Evolutionary conservation across 257 asterid genomes (phyloP).

Genomic region (Salvia rosmarinus): DNA sequence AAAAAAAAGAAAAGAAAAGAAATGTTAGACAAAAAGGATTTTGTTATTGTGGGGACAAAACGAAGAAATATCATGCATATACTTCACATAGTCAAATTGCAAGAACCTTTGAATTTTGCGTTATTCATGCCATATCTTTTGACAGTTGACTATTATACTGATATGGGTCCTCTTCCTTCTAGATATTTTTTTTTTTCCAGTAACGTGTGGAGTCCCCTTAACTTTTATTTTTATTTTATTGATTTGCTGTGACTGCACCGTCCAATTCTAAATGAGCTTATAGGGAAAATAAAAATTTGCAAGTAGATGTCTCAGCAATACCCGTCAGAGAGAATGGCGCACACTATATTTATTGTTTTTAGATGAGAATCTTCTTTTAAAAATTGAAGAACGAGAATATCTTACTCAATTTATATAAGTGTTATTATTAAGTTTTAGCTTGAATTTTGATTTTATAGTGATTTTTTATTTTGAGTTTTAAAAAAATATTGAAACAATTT

Average conservation of each 20-base stretch:
- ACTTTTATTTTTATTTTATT: background rate
- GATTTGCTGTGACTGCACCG: background rate
- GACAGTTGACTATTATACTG: background rate
- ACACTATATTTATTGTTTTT: background rate
- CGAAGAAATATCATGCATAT: background rate
- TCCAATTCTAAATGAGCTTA: background rate
- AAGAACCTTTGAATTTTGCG: background rate
- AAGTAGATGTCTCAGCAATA: background rate
- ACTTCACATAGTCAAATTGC: slow-evolving; percentile 1
- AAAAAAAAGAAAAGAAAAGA: no score
- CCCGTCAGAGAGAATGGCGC: background rate
- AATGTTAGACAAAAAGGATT: background rate
- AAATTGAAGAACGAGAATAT: background rate
- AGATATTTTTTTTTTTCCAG: background rate
- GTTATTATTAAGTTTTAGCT: no score
- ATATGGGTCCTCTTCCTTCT: slow-evolving; percentile 22
- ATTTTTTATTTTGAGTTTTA: no score
- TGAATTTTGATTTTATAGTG: no score
- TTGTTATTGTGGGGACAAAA: slow-evolving; percentile 4
- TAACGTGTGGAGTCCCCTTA: no score
- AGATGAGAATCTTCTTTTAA: background rate
- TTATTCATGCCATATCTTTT: background rate
- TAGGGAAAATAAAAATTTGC: background rate
- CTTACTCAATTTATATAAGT: background rate
- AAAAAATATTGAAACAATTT: no score